phyloP scores from a whole-genome alignment of 2,329 filamentous ascomycete species.

The Seiridium unicorne region DNA sequence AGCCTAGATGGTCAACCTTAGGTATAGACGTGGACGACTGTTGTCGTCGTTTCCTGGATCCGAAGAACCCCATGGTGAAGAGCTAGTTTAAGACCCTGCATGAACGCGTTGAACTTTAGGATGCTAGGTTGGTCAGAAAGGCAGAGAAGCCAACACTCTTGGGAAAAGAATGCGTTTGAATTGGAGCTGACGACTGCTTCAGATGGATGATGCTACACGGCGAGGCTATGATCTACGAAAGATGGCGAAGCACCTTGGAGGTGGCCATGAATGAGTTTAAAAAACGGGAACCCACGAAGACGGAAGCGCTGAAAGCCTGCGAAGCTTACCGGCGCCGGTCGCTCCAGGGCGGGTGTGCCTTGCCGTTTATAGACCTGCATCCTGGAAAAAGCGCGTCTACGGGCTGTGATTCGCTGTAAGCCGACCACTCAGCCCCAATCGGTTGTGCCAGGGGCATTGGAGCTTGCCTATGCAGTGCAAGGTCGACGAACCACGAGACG shows the following conservation, averaged over 20 bases:
- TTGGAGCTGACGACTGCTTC: too few relatives aligned
- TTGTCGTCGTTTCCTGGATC: neutral
- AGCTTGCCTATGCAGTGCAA: conserved; percentile 13
- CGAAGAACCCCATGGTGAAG: conserved; percentile 7
- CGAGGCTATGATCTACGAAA: neutral
- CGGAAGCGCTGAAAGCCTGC: conserved; percentile 4
- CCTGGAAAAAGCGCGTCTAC: conserved; percentile 5
- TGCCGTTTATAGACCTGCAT: conserved; percentile 20
- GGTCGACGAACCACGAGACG: conserved; percentile 18
- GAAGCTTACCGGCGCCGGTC: neutral
- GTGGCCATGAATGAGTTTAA: neutral
- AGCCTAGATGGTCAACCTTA: conserved; percentile 8
- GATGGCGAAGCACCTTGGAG: neutral
- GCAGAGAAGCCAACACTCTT: too few relatives aligned
- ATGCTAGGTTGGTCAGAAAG: neutral
- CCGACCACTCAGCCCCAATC: conserved; percentile 17
- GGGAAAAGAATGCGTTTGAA: too few relatives aligned
- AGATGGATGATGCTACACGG: neutral
- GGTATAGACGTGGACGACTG: neutral
- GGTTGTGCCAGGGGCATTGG: conserved; percentile 11
- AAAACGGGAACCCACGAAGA: neutral
- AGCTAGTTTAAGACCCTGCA: neutral
- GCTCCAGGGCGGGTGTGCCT: conserved; percentile 22
- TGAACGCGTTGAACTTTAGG: neutral
- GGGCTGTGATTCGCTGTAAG: conserved; percentile 15